Conservation (phyloP, 345 rosid genomes). For the Eucalyptus shirleyi region DNA sequence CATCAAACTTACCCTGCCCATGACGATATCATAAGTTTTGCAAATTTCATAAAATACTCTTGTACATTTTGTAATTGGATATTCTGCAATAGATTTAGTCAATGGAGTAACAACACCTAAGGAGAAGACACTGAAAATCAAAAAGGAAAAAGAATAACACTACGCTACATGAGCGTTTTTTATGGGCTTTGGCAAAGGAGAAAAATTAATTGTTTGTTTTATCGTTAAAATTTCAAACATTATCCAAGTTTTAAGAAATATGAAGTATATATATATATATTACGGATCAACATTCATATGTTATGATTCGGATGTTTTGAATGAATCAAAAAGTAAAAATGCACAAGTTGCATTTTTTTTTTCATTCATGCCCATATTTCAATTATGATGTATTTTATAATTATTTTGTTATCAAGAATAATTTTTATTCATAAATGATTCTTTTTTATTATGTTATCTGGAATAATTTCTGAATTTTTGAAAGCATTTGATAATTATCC, state of each 20-base stretch:
- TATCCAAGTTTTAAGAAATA: neutral
- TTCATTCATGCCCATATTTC: too few relatives aligned
- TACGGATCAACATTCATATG: neutral
- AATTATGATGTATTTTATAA: too few relatives aligned
- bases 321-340: too few relatives aligned
- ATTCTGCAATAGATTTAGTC: neutral
- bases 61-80: neutral
- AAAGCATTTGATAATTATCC: too few relatives aligned
- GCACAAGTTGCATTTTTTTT: too few relatives aligned
- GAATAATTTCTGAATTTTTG: too few relatives aligned
- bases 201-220: neutral
- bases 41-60: neutral
- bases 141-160: neutral
- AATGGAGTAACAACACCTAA: neutral
- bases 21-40: fast-evolving
- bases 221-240: neutral
- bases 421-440: too few relatives aligned
- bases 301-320: neutral
- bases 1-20: fast-evolving
- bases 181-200: neutral
- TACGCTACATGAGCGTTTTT: neutral
- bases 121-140: neutral
- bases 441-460: too few relatives aligned
- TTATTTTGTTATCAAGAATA: fast-evolving
- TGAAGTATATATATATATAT: too few relatives aligned